A percentile compares a stretch with the other conserved stretches of the same genome.
phyloP scores from a whole-genome alignment of 495 filamentous ascomycete species.

The Xylaria grammica region DNA sequence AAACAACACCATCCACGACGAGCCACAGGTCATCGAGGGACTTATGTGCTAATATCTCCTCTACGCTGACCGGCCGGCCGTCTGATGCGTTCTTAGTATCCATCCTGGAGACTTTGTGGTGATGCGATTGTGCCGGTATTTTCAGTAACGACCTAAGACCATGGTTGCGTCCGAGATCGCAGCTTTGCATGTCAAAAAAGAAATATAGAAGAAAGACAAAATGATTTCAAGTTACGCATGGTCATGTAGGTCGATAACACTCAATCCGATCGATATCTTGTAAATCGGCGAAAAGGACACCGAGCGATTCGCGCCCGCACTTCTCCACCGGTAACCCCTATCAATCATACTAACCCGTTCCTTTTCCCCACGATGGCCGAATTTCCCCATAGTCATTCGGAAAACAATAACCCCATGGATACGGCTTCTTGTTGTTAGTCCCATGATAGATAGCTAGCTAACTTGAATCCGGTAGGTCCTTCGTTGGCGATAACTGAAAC shows the following conservation, averaged over 20 bases:
- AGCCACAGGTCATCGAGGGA: constrained; percentile 75
- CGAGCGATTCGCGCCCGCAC: neutral
- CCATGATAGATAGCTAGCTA: neutral
- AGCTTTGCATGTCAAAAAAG: neutral
- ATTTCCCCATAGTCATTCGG: neutral
- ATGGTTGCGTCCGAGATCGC: neutral
- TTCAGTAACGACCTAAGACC: neutral
- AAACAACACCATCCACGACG: constrained; percentile 73
- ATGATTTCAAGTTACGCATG: neutral
- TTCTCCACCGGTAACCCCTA: constrained; percentile 6
- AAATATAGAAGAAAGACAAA: neutral
- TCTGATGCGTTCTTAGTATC: neutral
- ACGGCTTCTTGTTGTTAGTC: neutral
- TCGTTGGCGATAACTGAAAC: too few species aligned
- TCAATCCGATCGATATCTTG: neutral
- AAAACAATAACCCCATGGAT: constrained; percentile 13
- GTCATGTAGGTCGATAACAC: neutral
- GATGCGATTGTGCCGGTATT: neutral
- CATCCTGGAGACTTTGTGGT: constrained; percentile 8
- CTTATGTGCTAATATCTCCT: constrained; percentile 62
- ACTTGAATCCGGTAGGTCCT: too few species aligned
- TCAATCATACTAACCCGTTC: neutral
- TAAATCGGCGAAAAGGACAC: constrained; percentile 18
- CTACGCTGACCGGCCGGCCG: constrained; percentile 25
- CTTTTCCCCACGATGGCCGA: neutral